Evolutionary conservation across 768 basidiomycete genomes (phyloP).

Genomic region (Boletus subcaerulescens): DNA sequence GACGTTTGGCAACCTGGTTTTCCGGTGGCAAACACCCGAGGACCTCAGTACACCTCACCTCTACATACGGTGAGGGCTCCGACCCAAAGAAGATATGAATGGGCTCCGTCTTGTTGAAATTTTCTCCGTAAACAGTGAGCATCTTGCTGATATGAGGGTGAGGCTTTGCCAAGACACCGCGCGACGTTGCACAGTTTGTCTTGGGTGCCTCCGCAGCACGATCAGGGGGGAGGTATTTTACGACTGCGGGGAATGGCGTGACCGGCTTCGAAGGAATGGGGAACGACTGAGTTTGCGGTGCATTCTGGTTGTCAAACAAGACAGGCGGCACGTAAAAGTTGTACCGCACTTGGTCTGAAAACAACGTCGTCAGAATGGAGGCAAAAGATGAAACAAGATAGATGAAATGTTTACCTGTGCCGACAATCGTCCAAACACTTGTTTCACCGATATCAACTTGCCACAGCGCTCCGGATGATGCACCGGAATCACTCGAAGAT

Average conservation of each 20-base stretch:
- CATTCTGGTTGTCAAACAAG: conserved; percentile 76
- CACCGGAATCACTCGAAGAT: conserved; percentile 61
- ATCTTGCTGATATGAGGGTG: conserved; percentile 76
- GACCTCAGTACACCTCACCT: conserved; percentile 85
- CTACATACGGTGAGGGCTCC: conserved; percentile 82
- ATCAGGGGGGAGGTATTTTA: conserved; percentile 89
- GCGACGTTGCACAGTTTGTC: conserved; percentile 60
- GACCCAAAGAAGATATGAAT: conserved; percentile 83
- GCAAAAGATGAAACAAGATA: neutral
- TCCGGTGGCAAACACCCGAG: conserved; percentile 80
- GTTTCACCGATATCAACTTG: conserved; percentile 91
- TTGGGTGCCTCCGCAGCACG: conserved; percentile 83
- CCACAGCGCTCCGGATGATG: conserved; percentile 79
- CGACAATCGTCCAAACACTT: conserved; percentile 92
- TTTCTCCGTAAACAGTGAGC: conserved; percentile 86
- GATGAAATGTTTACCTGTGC: conserved; percentile 57
- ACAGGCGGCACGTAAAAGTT: conserved; percentile 90
- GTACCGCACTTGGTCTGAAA: conserved; percentile 82
- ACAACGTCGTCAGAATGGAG: conserved; percentile 16
- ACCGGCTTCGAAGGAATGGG: conserved; percentile 79
- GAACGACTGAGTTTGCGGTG: conserved; percentile 68
- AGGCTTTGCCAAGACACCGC: conserved; percentile 70
- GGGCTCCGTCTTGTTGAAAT: conserved; percentile 82
- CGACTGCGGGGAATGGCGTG: conserved; percentile 82
- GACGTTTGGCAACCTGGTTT: conserved; percentile 58